Conservation (phyloP, 2,329 filamentous ascomycete species). For the Plectosphaerella sp. region DNA sequence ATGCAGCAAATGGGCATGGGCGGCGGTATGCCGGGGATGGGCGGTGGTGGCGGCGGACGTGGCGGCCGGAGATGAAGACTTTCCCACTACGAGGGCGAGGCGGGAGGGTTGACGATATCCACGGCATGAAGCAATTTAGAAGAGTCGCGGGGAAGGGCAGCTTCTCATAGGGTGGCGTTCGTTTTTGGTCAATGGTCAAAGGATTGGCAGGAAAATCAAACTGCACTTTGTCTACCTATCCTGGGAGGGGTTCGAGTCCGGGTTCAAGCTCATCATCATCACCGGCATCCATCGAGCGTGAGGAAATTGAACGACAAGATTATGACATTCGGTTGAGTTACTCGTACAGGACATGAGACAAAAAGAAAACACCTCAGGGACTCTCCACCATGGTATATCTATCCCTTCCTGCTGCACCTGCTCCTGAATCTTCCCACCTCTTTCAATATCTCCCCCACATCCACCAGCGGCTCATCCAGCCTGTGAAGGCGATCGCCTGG, state of each 20-base stretch:
- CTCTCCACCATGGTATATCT: background rate
- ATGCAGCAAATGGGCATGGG: constrained; percentile 67
- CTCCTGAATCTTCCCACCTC: background rate
- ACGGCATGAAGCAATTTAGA: too few relatives aligned
- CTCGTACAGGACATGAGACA: background rate
- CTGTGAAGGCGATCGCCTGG: background rate
- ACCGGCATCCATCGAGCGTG: too few relatives aligned
- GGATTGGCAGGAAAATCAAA: background rate
- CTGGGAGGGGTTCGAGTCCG: too few relatives aligned
- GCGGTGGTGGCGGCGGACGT: background rate
- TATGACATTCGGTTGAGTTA: too few relatives aligned
- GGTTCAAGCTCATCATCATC: too few relatives aligned
- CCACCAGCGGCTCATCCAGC: background rate
- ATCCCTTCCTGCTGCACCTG: background rate
- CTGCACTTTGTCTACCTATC: too few relatives aligned
- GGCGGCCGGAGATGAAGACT: background rate
- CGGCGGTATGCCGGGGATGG: constrained; percentile 11
- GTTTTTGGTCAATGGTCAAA: background rate
- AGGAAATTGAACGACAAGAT: too few relatives aligned
- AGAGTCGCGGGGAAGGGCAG: background rate
- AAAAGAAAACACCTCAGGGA: background rate
- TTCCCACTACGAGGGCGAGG: too few relatives aligned
- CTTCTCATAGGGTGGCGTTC: background rate
- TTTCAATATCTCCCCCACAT: background rate
- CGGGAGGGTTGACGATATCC: too few relatives aligned